phyloP scores from a whole-genome alignment of 805 yeast genomes.

The Citeromyces matritensis region DNA sequence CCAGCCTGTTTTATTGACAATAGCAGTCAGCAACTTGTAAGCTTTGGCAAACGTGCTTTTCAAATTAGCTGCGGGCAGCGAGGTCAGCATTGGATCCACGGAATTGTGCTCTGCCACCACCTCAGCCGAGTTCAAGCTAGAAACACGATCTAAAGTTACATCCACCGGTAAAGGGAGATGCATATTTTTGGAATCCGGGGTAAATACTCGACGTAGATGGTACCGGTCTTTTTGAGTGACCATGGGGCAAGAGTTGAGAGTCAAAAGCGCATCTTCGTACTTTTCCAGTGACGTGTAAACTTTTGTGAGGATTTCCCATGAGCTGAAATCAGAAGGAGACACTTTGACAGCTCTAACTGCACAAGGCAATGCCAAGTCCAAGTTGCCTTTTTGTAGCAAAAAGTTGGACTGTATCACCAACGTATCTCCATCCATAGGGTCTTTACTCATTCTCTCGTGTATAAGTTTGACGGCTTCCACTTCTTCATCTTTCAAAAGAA shows the following conservation, averaged over 20 bases:
- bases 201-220: conserved; percentile 42
- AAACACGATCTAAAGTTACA: conserved; percentile 55
- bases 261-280: conserved; percentile 56
- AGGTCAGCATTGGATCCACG: conserved; percentile 45
- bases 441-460: conserved; percentile 28
- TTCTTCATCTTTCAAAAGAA: conserved; percentile 41
- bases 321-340: conserved; percentile 60
- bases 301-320: conserved; percentile 58
- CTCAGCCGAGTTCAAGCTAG: conserved; percentile 49
- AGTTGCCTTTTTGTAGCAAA: conserved; percentile 32
- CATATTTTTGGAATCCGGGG: conserved; percentile 33
- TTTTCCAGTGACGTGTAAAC: conserved; percentile 49
- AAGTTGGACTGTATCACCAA: conserved; percentile 42
- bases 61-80: conserved; percentile 56
- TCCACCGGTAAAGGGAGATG: conserved; percentile 71
- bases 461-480: conserved; percentile 37
- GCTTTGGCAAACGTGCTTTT: conserved; percentile 41
- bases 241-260: conserved; percentile 75
- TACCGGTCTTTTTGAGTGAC: conserved; percentile 57
- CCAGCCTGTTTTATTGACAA: conserved; percentile 63
- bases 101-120: conserved; percentile 51
- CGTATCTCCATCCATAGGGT: conserved; percentile 41
- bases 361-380: conserved; percentile 41
- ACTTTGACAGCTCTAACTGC: conserved; percentile 54
- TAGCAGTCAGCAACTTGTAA: conserved; percentile 46